Conservation (phyloP, 192 early-diverging fungal species). For the Podila epigama region DNA sequence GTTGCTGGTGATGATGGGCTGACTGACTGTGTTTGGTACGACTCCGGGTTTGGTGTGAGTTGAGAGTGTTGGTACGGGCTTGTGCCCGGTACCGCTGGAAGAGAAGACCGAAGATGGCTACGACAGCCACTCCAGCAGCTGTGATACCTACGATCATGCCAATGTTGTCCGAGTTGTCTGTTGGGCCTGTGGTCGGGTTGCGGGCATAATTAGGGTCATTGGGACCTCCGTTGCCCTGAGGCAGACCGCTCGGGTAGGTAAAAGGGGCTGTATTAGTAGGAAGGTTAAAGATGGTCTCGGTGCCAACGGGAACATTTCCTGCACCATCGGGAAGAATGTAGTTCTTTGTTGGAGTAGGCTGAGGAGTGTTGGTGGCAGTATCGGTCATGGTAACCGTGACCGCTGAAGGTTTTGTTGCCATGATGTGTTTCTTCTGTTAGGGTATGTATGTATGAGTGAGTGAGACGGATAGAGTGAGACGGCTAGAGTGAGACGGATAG, state of each 20-base stretch:
- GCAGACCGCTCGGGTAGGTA: constrained; percentile 1
- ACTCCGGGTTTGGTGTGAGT: constrained; percentile 32
- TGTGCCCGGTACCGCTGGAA: constrained; percentile 19
- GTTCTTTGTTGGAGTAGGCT: not conserved
- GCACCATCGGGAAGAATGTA: not conserved
- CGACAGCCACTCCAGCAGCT: constrained; percentile 24
- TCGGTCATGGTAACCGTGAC: not conserved
- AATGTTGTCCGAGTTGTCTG: constrained; percentile 4
- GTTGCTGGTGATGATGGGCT: not conserved
- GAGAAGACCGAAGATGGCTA: constrained; percentile 27
- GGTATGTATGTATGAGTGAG: not conserved
- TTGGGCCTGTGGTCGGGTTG: not conserved
- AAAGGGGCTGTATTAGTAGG: constrained; percentile 16
- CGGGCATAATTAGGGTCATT: constrained; percentile 24
- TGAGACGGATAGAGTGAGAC: not conserved
- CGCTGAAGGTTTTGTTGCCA: not conserved
- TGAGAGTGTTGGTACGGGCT: constrained; percentile 25
- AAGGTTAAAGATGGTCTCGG: constrained; percentile 18
- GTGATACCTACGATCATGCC: constrained; percentile 30
- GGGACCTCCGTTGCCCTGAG: constrained; percentile 15
- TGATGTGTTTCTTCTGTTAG: not conserved
- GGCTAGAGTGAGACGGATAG: too few relatives aligned
- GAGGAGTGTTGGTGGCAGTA: too few relatives aligned
- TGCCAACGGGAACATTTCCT: not conserved
- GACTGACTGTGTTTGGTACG: constrained; percentile 20